A percentile compares a stretch with the other conserved stretches of the same genome.
Conservation (phyloP, 177 flowering plant genomes). For the Vitis hybrid region DNA sequence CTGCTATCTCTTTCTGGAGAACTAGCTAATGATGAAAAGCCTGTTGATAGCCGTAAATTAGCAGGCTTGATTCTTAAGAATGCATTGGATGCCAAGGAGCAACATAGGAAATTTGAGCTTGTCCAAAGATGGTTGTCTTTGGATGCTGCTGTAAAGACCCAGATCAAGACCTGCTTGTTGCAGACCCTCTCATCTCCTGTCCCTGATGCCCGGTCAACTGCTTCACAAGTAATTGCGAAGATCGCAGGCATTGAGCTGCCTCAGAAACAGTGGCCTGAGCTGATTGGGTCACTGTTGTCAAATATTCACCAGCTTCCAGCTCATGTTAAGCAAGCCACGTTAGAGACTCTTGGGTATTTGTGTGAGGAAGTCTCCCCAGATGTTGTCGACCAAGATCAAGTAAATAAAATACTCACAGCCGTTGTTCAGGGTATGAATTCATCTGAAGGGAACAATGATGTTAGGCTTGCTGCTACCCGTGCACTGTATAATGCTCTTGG, state of each 20-base stretch:
- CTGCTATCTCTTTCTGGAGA: slow-evolving; percentile 63
- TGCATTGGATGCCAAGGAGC: slow-evolving; percentile 79
- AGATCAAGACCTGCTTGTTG: slow-evolving; percentile 57
- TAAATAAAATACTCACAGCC: slow-evolving; percentile 77
- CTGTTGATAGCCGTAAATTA: slow-evolving; percentile 64
- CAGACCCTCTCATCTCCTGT: slow-evolving; percentile 60
- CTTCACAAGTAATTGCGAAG: slow-evolving; percentile 78
- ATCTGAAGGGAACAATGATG: slow-evolving; percentile 55
- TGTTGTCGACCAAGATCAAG: slow-evolving; percentile 68
- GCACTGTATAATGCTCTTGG: slow-evolving; percentile 71
- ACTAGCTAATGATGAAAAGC: slow-evolving; percentile 66
- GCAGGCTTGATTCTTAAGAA: slow-evolving; percentile 72
- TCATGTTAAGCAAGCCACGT: slow-evolving; percentile 70
- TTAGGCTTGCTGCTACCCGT: slow-evolving; percentile 63
- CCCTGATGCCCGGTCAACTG: slow-evolving; percentile 67
- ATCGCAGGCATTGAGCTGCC: slow-evolving; percentile 77
- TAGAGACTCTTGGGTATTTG: slow-evolving; percentile 73
- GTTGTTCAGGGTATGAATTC: slow-evolving; percentile 81
- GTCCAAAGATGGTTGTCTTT: slow-evolving; percentile 65
- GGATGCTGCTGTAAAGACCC: slow-evolving; percentile 45
- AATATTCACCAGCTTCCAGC: slow-evolving; percentile 57
- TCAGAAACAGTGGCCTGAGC: slow-evolving; percentile 75
- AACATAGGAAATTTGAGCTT: slow-evolving; percentile 64
- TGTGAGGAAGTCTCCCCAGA: slow-evolving; percentile 84
- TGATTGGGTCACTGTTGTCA: slow-evolving; percentile 51